Evolutionary conservation across 83 land plant species (phyloP), one percentile per base, ranked within the genome.

Genomic region (Picea engelmannii): DNA sequence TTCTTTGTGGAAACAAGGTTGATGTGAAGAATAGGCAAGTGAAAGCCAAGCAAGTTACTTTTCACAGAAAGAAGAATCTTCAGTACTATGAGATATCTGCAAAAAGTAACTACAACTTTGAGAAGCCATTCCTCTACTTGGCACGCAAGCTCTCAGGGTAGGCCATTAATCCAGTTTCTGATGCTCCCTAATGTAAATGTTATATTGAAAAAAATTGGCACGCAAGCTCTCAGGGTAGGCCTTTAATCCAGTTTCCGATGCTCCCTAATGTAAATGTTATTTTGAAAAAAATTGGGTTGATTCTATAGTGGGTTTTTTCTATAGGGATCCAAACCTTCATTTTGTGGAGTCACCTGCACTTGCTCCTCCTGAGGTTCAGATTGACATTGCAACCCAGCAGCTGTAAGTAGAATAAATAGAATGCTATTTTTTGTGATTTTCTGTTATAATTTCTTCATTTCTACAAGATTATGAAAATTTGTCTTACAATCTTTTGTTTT

Each of bases 131-230:
- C 86, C 85, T 94, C 24, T 94, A 94, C 67, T 90, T 94, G 79
- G 95, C 95, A 24, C 86, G 96, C 60, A 94, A 94, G 80, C 93
- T 94, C 79, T 93, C 96, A 8, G 96, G 96, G 96, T 94, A 86
- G 66, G 76, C 49, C 9, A 6, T 44, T 44, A 44, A 44, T 44
- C 9, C 0, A 44, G 49, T 6, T 44, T 44, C 9, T 44, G 49
- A 31, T 31, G 35, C 35, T 31, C 35, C 35, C 35, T 1, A 80
- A 27, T 27, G 31, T 27, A 27, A 27, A 27, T 27, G 31, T 27
- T 27, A 24, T 27, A 27, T 27, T 27, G 31, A 27, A 27, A 27
- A 27, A 27, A 27, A 27, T 27, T 27, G 31, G 31, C 31, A 27
- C 1, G 31, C 31, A 27, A 27, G 31, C 31, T 27, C 31, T 27